A percentile compares a stretch with the other conserved stretches of the same genome.
Conservation (phyloP, 225 moss, liverwort and hornwort genomes). For the Sphagnum tenellum region DNA sequence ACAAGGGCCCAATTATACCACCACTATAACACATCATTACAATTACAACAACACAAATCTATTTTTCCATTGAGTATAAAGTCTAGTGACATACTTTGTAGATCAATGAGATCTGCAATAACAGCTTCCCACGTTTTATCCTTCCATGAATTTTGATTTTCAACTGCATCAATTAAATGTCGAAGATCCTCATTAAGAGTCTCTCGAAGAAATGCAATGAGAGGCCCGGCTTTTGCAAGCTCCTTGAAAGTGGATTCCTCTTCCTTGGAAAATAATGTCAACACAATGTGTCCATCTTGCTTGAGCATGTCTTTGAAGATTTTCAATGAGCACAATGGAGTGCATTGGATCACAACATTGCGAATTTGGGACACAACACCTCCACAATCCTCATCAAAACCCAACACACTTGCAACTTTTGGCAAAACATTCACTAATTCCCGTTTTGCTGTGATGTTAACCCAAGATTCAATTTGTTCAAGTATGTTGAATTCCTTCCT, state of each 20-base stretch:
- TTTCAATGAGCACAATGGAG: slow-evolving; percentile 30
- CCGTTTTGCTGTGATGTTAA: slow-evolving; percentile 32
- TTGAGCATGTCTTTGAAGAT: slow-evolving; percentile 30
- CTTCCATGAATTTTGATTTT: too few species aligned
- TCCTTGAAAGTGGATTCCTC: slow-evolving; percentile 38
- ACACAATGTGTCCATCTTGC: slow-evolving; percentile 27
- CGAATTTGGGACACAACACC: slow-evolving; percentile 22
- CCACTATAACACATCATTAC: too few species aligned
- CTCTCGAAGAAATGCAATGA: slow-evolving; percentile 35
- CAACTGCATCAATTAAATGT: slow-evolving; percentile 34
- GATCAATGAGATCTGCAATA: too few species aligned
- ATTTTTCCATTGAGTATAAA: too few species aligned
- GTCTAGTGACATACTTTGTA: too few species aligned
- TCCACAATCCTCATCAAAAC: slow-evolving; percentile 31
- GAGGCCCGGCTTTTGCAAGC: slow-evolving; percentile 31
- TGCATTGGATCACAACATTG: slow-evolving; percentile 19
- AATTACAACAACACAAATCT: too few species aligned
- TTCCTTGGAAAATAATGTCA: slow-evolving; percentile 18
- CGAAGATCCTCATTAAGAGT: slow-evolving; percentile 48
- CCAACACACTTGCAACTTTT: slow-evolving; percentile 35
- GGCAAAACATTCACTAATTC: slow-evolving; percentile 28
- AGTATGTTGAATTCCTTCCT: slow-evolving; percentile 28
- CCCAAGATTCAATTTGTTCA: slow-evolving; percentile 53
- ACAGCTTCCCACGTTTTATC: too few species aligned
- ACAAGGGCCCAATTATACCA: too few species aligned